phyloP scores from a whole-genome alignment of 2,329 filamentous ascomycete species.

The Colletotrichum sp. region DNA sequence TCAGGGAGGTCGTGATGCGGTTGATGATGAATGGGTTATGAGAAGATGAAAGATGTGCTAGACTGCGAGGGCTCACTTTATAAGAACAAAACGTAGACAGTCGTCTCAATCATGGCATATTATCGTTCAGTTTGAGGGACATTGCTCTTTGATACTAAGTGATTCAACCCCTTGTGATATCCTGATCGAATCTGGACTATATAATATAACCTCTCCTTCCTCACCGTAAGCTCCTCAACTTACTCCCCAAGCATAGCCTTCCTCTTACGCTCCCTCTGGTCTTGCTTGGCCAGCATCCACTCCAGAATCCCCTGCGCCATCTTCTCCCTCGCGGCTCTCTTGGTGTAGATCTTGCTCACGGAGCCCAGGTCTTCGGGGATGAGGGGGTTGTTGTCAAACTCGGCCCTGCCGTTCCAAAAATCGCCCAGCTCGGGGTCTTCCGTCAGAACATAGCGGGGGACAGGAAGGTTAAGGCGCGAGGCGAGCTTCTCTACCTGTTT shows the following conservation, averaged over 20 bases:
- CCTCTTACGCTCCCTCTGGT: conserved; percentile 22
- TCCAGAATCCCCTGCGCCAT: conserved; percentile 44
- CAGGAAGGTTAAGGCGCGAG: conserved; percentile 31
- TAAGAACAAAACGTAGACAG: not conserved
- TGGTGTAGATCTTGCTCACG: conserved; percentile 38
- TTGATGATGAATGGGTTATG: not conserved
- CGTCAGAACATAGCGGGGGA: conserved; percentile 38
- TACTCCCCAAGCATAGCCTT: not conserved
- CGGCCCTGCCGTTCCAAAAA: conserved; percentile 40
- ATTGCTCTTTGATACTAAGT: not conserved
- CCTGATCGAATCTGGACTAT: not conserved
- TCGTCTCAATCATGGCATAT: not conserved
- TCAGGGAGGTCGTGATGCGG: conserved; percentile 16
- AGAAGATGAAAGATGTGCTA: not conserved
- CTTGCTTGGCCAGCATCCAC: conserved; percentile 31
- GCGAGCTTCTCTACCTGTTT: conserved; percentile 38
- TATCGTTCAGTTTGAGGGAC: not conserved
- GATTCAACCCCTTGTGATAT: not conserved
- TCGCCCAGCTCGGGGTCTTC: conserved; percentile 19
- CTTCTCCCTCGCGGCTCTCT: conserved; percentile 38
- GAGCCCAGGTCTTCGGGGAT: conserved; percentile 36
- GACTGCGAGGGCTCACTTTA: not conserved
- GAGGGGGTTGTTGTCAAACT: conserved; percentile 33
- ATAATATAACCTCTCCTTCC: not conserved
- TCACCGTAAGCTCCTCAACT: not conserved